Evolutionary conservation across 768 basidiomycete genomes (phyloP).

Genomic region (Myochromella boudieri): DNA sequence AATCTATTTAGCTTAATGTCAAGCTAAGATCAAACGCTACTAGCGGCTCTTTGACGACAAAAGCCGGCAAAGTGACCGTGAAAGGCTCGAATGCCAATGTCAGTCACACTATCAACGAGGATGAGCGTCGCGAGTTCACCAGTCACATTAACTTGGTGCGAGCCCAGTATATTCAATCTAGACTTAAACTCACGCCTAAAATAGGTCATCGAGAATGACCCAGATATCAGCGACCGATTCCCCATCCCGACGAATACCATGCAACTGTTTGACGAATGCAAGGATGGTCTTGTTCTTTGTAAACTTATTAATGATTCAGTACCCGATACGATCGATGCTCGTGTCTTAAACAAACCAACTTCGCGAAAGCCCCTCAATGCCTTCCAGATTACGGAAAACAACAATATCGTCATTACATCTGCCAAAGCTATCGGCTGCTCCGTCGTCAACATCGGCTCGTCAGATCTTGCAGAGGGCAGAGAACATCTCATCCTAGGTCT

Average conservation of each 20-base stretch:
- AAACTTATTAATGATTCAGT: slow-evolving; percentile 99
- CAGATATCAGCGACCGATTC: slow-evolving; percentile 76
- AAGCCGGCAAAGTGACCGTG: slow-evolving; percentile 89
- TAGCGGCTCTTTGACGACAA: slow-evolving; percentile 46
- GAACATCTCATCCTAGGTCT: slow-evolving; percentile 97
- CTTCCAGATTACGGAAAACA: slow-evolving; percentile 99
- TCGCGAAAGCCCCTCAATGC: slow-evolving; percentile 86
- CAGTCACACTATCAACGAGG: slow-evolving; percentile 96
- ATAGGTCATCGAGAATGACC: slow-evolving; percentile 89
- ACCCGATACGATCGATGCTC: slow-evolving; percentile 97
- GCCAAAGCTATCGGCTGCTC: slow-evolving; percentile 98
- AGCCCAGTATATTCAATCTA: slow-evolving; percentile 6
- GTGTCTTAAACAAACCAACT: slow-evolving; percentile 91
- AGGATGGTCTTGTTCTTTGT: slow-evolving; percentile 93
- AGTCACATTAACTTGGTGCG: slow-evolving; percentile 94
- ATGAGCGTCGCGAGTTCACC: slow-evolving; percentile 94
- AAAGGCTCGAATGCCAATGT: slow-evolving; percentile 94
- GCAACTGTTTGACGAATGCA: slow-evolving; percentile 97
- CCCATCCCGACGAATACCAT: slow-evolving; percentile 96
- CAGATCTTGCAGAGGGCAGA: slow-evolving; percentile 87
- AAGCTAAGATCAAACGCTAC: slow-evolving; percentile 63
- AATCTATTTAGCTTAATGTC: slow-evolving; percentile 62
- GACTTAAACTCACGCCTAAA: slow-evolving; percentile 7
- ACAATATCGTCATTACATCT: slow-evolving; percentile 98
- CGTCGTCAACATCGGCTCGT: slow-evolving; percentile 96